Evolutionary conservation across 768 basidiomycete species (phyloP), one percentile per base, ranked within the genome.

Genomic region (Phanerochaete carnosa): DNA sequence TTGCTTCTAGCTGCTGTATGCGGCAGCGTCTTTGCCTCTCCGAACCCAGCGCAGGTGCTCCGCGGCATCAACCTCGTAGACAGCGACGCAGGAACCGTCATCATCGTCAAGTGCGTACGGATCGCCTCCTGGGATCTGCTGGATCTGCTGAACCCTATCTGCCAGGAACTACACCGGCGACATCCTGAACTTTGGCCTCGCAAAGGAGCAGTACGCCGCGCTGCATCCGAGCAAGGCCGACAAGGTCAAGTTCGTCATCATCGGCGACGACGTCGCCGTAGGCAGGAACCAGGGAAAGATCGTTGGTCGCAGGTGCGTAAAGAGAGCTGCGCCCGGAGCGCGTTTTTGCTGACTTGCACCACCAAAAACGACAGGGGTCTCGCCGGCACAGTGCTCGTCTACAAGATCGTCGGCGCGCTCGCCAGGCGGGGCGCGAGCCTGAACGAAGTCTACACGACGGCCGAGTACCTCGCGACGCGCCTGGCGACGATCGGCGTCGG

Each of bases 181-280:
- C 66, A 82, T 94, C 37, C 84, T 96, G 50, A 93, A 95, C 69
- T 96, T 96, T 67, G 94, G 94, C 25, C 82, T 96, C 11, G 94
- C 94, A 2, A 89, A 86, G 65, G 93, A 96, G 68, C 89, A 91
- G 65, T 88, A 89, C 62, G 86, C 90, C 2, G 86, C 91, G 4
- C 72, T 78, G 51, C 81, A 89, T 58, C 87, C 91, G 0, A 80
- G 85, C 25, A 85, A 86, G 66, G 81, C 88, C 0, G 81, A 88
- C 55, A 75, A 76, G 28, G 82, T 92, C 69, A 86, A 82, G 66
- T 90, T 95, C 57, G 78, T 95, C 30, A 82, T 94, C 45, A 92
- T 96, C 5, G 93, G 88, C 6, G 94, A 96, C 70, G 94, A 96
- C 68, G 93, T 95, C 35, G 88, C 92, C 2, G 94, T 96, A 28